Evolutionary conservation across 495 filamentous ascomycete species (phyloP), one percentile per base, ranked within the genome.

Genomic region (Aspergillus steynii): DNA sequence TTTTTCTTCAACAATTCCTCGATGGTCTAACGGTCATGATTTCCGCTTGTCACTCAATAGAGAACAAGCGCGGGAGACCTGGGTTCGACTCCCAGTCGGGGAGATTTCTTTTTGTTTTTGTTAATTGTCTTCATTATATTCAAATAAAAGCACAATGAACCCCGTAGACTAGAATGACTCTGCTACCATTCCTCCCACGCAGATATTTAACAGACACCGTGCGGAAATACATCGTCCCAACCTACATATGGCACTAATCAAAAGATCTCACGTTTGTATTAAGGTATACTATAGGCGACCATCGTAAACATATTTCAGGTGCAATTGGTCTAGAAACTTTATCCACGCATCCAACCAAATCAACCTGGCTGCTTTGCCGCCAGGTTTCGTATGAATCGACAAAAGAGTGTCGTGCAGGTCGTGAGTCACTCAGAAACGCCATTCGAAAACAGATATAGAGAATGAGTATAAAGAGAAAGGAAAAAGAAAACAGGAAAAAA

Each of bases 361-460:
- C 60, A 26, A 48, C 59, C 42, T 56, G 29, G 26, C 61, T 50
- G 29, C 31, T 45, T 49, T 26, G 50, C 7, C 51, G 15, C 29
- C 53, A 49, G 32, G 29, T 31, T 55, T 54, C 31, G 29, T 54
- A 65, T 61, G 53, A 59, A 61, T 62, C 61, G 59, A 62, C 63
- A 59, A 64, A 42, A 27, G 42, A 25, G 55, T 31, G 61, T 64
- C 65, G 65, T 71, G 55, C 62, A 66, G 58, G 55, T 68, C 61
- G 58, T 72, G 60, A 70, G 59, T 63, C 54, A 61, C 63, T 66
- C 65, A 65, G 63, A 68, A 72, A 53, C 65, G 64, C 65, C 61
- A 61, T 61, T 45, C 51, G 50, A 62, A 34, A 67, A 60, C 49
- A 65, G 56, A 37, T 55, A 51, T 58, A 47, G 59, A 61, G 5